Evolutionary conservation across 306 rosid species (phyloP).

Genomic region (Elaeagnus macrophylla): DNA sequence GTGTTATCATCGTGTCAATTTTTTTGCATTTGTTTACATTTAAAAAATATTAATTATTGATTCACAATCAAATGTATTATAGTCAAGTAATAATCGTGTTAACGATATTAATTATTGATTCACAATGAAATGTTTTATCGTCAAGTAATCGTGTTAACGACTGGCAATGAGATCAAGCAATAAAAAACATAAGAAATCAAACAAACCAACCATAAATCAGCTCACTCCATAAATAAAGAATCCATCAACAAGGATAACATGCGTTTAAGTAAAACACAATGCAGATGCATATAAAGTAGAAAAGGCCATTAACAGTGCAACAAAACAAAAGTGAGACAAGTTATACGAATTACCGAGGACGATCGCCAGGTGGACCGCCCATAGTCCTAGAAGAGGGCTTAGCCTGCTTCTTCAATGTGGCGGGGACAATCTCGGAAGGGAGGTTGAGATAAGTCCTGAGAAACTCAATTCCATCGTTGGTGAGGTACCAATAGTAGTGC

Average conservation of each 20-base stretch:
- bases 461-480: conserved; percentile 85
- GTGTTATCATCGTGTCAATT: too few species aligned
- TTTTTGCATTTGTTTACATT: too few species aligned
- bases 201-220: too few species aligned
- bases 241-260: background rate
- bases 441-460: conserved; percentile 80
- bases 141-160: too few species aligned
- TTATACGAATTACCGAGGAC: conserved; percentile 45
- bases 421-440: conserved; percentile 85
- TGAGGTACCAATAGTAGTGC: conserved; percentile 87
- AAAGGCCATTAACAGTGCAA: background rate
- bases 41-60: too few species aligned
- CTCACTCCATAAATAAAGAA: too few species aligned
- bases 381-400: conserved; percentile 63
- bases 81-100: too few species aligned
- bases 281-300: background rate
- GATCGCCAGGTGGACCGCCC: conserved; percentile 76
- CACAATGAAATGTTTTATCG: too few species aligned
- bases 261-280: background rate
- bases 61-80: too few species aligned
- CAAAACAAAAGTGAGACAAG: background rate
- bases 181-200: background rate
- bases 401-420: conserved; percentile 73
- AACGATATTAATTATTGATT: too few species aligned
- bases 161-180: background rate